These are phyloP conservation scores for Lipomyces yamadae DNA, from an alignment of 805 yeast species.

Conservation along the genomic window DNA sequence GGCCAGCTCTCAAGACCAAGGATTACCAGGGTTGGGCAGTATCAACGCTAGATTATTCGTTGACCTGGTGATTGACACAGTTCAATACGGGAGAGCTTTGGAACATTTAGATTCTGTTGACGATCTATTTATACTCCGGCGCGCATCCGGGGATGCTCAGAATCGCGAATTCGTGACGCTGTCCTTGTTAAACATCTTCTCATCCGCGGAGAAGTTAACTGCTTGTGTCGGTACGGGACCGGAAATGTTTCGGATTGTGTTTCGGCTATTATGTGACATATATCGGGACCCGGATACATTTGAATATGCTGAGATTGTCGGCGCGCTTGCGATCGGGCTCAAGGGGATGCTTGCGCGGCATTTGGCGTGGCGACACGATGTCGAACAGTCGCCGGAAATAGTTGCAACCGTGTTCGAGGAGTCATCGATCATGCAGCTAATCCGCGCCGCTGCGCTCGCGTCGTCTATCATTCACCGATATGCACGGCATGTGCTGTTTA, in stretches of 20 bases:
- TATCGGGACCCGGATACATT: constrained; percentile 13
- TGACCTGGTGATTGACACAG: background rate
- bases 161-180: constrained; percentile 16
- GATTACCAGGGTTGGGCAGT: background rate
- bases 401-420: background rate
- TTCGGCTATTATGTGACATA: constrained; percentile 9
- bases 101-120: constrained; percentile 13
- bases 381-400: background rate
- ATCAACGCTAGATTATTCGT: background rate
- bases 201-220: constrained; percentile 9
- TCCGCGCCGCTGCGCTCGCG: constrained; percentile 7
- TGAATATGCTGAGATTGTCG: constrained; percentile 13
- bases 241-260: constrained; percentile 14
- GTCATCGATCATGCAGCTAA: background rate
- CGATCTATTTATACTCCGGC: constrained; percentile 24
- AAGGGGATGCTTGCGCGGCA: background rate
- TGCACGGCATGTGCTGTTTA: constrained; percentile 4
- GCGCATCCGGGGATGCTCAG: constrained; percentile 6
- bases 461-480: constrained; percentile 7
- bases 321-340: constrained; percentile 20
- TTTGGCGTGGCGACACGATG: background rate
- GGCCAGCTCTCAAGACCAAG: background rate
- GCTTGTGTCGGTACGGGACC: constrained; percentile 5
- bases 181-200: constrained; percentile 18
- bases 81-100: constrained; percentile 17